Base-by-base conservation (phyloP, 177 flowering plant genomes). In the Telopea speciosissima region DNA sequence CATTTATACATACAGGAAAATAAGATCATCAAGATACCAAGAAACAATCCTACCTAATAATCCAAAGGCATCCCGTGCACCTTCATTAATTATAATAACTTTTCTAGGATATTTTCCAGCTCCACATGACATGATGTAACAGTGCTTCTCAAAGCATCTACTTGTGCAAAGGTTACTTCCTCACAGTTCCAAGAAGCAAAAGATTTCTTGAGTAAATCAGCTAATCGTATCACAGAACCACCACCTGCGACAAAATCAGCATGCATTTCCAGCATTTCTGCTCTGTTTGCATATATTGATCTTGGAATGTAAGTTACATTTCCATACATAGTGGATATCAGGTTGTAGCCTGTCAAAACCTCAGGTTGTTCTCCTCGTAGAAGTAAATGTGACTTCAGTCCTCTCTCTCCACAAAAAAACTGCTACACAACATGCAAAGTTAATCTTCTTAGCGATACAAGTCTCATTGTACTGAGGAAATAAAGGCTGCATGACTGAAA, bases 351-450 rank as follows among this genome's bases (percentile, higher is more conserved):
- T 11, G 97, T 95, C 58, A 83, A 78, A 78, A 86, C 80, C 77
- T 88, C 84, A 56, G 94, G 97, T 69, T 86, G 91, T 78, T 92
- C 97, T 45, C 99, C 99, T 77, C 99, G 84, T 23, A 95, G 87
- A 74, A 95, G 92, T 79, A 95, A 83, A 80, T 92, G 97, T 63
- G 96, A 80, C 73, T 71, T 84, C n/a, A 95, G 58, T 68, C 99
- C 97, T 80, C 93, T 86, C 75, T 95, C 99, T 4, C 96, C 92
- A 81, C 97, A 92, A 25, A 90, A n/a, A 87, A 74, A 92, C 93
- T 80, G 96, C 97, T 92, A 86, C 81, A 79, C 75, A 56, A 72
- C 33, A 72, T 69, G 61, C 68, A 74, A 58, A 76, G 63, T 44
- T 56, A 63, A 31, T 31, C 1, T 61, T 74, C 71, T 79, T 69